A percentile compares a stretch with the other conserved stretches of the same genome.
These are phyloP conservation scores for Termitomyces sp. DNA, from an alignment of 768 basidiomycete species.

Conservation along the genomic window DNA sequence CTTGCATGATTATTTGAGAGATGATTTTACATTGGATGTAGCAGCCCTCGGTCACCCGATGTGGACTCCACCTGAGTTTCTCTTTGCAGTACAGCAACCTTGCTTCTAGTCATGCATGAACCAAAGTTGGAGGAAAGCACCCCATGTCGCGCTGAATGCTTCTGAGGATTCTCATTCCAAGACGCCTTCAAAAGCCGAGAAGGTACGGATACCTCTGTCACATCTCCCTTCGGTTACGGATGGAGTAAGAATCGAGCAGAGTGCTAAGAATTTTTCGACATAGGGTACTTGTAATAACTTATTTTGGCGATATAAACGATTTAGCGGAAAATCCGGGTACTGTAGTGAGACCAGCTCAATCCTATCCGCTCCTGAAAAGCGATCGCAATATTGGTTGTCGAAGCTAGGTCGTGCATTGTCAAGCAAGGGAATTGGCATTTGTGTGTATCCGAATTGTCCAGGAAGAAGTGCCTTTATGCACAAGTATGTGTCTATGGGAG, in stretches of 20 bases:
- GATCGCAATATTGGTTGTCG: too few species aligned
- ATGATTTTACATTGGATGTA: not conserved
- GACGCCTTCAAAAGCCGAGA: not conserved
- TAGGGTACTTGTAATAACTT: too few species aligned
- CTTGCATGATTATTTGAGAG: not conserved
- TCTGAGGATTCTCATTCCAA: not conserved
- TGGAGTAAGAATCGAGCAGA: not conserved
- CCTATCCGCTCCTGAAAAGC: too few species aligned
- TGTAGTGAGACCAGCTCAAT: too few species aligned
- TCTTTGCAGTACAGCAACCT: not conserved
- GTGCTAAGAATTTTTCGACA: not conserved
- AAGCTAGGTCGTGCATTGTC: too few species aligned
- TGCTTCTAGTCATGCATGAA: too few species aligned
- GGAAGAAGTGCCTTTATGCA: too few species aligned
- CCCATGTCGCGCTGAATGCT: not conserved
- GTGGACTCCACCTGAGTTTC: not conserved
- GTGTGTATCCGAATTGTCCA: too few species aligned
- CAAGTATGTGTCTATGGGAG: too few species aligned
- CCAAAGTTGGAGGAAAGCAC: not conserved
- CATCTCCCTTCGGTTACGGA: not conserved
- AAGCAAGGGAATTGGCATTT: too few species aligned
- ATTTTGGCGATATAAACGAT: too few species aligned
- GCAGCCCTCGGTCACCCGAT: not conserved
- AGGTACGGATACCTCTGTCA: not conserved
- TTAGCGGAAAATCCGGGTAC: too few species aligned